Base-by-base conservation (phyloP, 148 eudicot species). In the Fagopyrum homotropicum region DNA sequence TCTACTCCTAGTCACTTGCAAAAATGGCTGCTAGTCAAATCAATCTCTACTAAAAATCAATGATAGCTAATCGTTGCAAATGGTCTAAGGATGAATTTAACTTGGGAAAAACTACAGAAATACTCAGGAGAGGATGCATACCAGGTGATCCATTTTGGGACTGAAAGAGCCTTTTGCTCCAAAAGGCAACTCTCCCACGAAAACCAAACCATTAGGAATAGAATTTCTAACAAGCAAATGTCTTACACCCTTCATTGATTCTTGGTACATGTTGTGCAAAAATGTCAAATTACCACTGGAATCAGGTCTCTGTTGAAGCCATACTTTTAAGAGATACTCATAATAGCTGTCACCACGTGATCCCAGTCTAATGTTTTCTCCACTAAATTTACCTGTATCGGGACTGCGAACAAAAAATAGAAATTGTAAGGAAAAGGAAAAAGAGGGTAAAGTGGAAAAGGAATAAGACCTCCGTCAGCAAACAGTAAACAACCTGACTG, bases 131-230 rank as follows among this genome's bases (percentile, higher is more conserved):
- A 43, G 17, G 73, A 77, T 11, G 56, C 88, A 73, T 87, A 94
- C 97, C 93, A 94, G 83, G 85, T 94, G 98, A 87, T 94, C 98
- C 98, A 94, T 94, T 78, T 94, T 94, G 51, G 98, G 96, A 81
- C 97, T 91, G 75, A 94, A 87, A 71, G 76, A 78, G 76, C 93
- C 92, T 50, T 72, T 74, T 72, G 77, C 76, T 73, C 98, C 98
- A 80, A 60, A 84, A 82, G 97, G 98, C 80, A 94, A 82, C 80
- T 94, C 98, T 72, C 98, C 98, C 29, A 91, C 93, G 79, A 91
- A 94, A 51, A 89, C 85, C 88, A 92, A 75, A 35, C 89, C 91
- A 72, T 86, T 94, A 66, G 98, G 98, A 51, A 75, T 79, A 69
- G 98, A 84, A 79, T 90, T 91, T 63, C 79, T 86, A 80, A 90